These are phyloP conservation scores for Davidsoniella neocaledoniae DNA, from an alignment of 2,329 filamentous ascomycete genomes.

Conservation along the genomic window DNA sequence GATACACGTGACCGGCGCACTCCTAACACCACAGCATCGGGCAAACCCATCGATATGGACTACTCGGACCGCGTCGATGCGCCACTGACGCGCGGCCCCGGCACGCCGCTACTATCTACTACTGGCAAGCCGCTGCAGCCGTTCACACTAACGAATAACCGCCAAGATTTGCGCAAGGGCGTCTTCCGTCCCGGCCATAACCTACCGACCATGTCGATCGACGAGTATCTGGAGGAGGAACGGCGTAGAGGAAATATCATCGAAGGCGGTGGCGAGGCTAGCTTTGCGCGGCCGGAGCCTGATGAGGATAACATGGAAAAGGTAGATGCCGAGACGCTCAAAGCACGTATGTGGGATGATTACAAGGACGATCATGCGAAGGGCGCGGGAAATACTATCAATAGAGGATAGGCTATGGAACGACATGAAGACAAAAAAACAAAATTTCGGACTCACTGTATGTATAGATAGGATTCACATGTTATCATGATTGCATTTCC, in stretches of 20 bases:
- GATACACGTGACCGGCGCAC: conserved; percentile 21
- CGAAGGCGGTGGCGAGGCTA: conserved; percentile 71
- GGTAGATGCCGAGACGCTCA: conserved; percentile 78
- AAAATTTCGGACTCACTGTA: too few relatives aligned
- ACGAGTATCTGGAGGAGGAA: conserved; percentile 94
- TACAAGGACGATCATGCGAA: conserved; percentile 79
- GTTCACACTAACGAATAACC: conserved; percentile 67
- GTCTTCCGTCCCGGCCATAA: conserved; percentile 89
- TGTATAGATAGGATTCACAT: too few relatives aligned
- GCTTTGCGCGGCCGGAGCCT: conserved; percentile 48
- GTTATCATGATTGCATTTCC: too few relatives aligned
- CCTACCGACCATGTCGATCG: conserved; percentile 91
- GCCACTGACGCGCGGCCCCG: conserved; percentile 35
- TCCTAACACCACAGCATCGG: conserved; percentile 12
- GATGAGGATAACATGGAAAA: conserved; percentile 87
- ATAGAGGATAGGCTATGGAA: conserved; percentile 38
- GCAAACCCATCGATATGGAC: conserved; percentile 24
- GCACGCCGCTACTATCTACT: conserved; percentile 58
- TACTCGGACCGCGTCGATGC: conserved; percentile 64
- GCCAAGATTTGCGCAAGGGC: conserved; percentile 57
- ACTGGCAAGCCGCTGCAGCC: conserved; percentile 77
- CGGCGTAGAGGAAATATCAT: conserved; percentile 70
- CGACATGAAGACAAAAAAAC: neutral
- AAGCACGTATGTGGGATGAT: conserved; percentile 90
- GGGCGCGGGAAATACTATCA: conserved; percentile 67